A percentile compares a stretch with the other conserved stretches of the same genome.
Evolutionary conservation across 2,329 filamentous ascomycete genomes (phyloP).

Genomic region (Aspergillus versicolor): DNA sequence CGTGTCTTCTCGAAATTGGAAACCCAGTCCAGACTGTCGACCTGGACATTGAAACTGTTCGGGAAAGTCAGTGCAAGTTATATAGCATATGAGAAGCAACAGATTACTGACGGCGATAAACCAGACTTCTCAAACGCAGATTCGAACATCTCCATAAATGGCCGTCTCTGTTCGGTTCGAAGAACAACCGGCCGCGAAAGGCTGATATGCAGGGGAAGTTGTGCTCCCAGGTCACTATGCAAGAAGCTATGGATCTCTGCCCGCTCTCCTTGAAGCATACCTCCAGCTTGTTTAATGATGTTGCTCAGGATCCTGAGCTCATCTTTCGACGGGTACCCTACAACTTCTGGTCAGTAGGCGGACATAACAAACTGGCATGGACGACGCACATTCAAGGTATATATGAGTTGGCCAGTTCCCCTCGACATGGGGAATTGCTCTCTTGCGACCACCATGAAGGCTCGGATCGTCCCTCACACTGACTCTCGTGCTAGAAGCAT

Average conservation of each 20-base stretch:
- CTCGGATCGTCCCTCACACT: constrained; percentile 78
- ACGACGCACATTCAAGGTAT: constrained; percentile 77
- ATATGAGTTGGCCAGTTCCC: constrained; percentile 93
- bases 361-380: neutral
- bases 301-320: constrained; percentile 34
- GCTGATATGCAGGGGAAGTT: constrained; percentile 84
- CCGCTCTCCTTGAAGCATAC: constrained; percentile 43
- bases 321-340: constrained; percentile 42
- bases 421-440: constrained; percentile 76
- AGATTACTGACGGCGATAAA: constrained; percentile 45
- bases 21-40: constrained; percentile 61
- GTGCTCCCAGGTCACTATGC: constrained; percentile 72
- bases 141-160: constrained; percentile 61
- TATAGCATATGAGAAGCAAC: neutral
- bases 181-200: constrained; percentile 80
- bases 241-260: constrained; percentile 64
- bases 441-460: constrained; percentile 80
- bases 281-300: constrained; percentile 28
- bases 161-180: constrained; percentile 67
- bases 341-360: constrained; percentile 15
- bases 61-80: constrained; percentile 3
- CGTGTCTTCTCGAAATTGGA: constrained; percentile 66
- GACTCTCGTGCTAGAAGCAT: constrained; percentile 75
- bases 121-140: constrained; percentile 43
- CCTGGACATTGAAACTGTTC: constrained; percentile 50